Evolutionary conservation across 257 asterid species (phyloP).

Genomic region (Coffea eugenioides): DNA sequence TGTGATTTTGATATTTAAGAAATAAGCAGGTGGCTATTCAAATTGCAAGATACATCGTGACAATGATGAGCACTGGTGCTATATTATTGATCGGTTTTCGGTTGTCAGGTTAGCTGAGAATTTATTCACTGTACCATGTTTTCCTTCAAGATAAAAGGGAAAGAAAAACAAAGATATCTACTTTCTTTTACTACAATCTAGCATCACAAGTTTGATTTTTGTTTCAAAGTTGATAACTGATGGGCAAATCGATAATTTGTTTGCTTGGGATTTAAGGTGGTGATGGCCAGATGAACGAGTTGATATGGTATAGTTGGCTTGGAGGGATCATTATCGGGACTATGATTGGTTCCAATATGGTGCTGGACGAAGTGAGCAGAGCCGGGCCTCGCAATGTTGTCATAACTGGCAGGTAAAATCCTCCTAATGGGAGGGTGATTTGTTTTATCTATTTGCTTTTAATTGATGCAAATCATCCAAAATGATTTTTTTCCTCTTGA

Average conservation of each 20-base stretch:
- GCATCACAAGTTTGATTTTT: not conserved
- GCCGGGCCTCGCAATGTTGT: slow-evolving; percentile 96
- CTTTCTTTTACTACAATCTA: not conserved
- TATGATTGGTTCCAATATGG: slow-evolving; percentile 95
- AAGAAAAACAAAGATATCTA: not conserved
- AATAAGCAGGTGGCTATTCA: slow-evolving; percentile 64
- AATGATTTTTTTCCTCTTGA: not conserved
- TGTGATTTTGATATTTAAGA: not conserved
- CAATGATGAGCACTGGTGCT: slow-evolving; percentile 90
- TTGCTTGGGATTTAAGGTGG: slow-evolving; percentile 49
- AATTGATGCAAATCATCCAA: not conserved
- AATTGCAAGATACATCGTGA: slow-evolving; percentile 79
- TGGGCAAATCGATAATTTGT: slow-evolving; percentile 1
- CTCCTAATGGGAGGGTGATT: not conserved
- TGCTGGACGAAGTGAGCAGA: slow-evolving; percentile 90
- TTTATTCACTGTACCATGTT: not conserved
- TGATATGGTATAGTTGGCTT: slow-evolving; percentile 97
- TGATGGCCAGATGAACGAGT: slow-evolving; percentile 83
- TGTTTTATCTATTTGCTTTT: not conserved
- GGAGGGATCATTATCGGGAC: slow-evolving; percentile 95
- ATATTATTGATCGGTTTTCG: slow-evolving; percentile 81
- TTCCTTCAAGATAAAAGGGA: not conserved
- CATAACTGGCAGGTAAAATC: slow-evolving; percentile 83
- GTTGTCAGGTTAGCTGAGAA: slow-evolving; percentile 69
- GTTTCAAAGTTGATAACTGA: not conserved